A percentile compares a stretch with the other conserved stretches of the same genome.
Conservation (phyloP, 2,329 filamentous ascomycete genomes). For the Sodiomyces alkalinus region DNA sequence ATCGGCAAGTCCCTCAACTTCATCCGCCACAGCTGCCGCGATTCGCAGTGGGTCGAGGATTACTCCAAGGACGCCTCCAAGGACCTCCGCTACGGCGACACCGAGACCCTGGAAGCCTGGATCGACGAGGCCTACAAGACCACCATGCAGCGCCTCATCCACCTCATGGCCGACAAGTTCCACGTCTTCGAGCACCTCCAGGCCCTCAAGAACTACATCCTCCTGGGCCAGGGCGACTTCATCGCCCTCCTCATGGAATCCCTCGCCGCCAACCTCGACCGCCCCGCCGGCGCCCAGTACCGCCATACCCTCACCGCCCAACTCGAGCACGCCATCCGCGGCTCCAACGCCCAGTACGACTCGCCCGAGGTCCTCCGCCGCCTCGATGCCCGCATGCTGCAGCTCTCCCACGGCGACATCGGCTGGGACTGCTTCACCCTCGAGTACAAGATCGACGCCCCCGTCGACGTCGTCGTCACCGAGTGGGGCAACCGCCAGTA, state of each 20-base stretch:
- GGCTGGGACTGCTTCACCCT: conserved; percentile 99
- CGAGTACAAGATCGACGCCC: conserved; percentile 95
- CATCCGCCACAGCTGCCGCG: conserved; percentile 87
- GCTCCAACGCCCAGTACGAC: conserved; percentile 94
- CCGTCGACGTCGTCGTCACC: conserved; percentile 92
- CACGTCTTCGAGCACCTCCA: conserved; percentile 83
- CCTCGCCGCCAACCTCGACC: conserved; percentile 78
- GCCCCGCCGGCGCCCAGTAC: conserved; percentile 92
- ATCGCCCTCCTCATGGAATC: conserved; percentile 96
- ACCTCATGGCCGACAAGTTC: conserved; percentile 91
- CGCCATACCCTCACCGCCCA: conserved; percentile 95
- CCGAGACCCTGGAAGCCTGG: conserved; percentile 75
- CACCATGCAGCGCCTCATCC: conserved; percentile 87
- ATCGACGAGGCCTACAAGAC: conserved; percentile 97
- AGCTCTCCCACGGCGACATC: conserved; percentile 90
- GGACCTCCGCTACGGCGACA: conserved; percentile 84
- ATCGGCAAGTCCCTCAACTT: conserved; percentile 98
- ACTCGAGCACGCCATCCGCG: conserved; percentile 89
- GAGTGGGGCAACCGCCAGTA: conserved; percentile 94
- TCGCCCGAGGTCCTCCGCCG: conserved; percentile 79
- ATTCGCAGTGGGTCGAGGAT: conserved; percentile 86
- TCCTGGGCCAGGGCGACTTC: conserved; percentile 92
- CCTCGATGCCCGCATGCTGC: conserved; percentile 94
- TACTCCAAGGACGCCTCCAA: conserved; percentile 91
- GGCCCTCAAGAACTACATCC: conserved; percentile 85